Conservation (phyloP, 495 filamentous ascomycete genomes). For the Tuber umbilicatum region DNA sequence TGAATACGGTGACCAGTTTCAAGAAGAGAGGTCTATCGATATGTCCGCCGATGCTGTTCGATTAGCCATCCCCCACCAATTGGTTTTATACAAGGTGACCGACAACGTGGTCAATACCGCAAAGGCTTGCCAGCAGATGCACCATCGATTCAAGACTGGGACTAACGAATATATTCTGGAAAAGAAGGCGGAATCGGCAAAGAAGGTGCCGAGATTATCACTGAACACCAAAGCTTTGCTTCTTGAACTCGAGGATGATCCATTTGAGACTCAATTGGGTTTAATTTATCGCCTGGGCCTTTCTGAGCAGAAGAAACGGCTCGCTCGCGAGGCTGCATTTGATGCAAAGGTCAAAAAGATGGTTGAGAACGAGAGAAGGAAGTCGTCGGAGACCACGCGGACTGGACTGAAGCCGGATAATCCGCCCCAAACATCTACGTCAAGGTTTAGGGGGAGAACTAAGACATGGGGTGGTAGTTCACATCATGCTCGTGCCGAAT, state of each 20-base stretch:
- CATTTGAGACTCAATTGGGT: conserved; percentile 94
- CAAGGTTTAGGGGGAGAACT: conserved; percentile 40
- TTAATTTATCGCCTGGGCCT: conserved; percentile 84
- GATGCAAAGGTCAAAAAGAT: conserved; percentile 78
- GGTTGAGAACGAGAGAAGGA: conserved; percentile 56
- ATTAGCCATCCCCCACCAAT: conserved; percentile 84
- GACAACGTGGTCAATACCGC: conserved; percentile 84
- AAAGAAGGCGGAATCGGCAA: conserved; percentile 75
- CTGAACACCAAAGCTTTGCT: conserved; percentile 72
- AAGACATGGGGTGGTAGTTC: conserved; percentile 37
- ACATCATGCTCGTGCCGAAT: conserved; percentile 25
- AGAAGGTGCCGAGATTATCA: conserved; percentile 74
- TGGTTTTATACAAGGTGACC: conserved; percentile 81
- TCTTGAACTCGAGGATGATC: conserved; percentile 89
- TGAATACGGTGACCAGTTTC: conserved; percentile 56
- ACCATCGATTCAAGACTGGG: conserved; percentile 79
- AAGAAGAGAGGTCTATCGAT: conserved; percentile 78
- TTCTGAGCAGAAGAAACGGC: conserved; percentile 77
- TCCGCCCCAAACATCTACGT: conserved; percentile 52
- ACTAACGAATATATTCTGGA: conserved; percentile 80
- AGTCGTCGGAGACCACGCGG: conserved; percentile 38
- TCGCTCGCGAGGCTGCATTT: conserved; percentile 87
- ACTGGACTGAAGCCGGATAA: conserved; percentile 43
- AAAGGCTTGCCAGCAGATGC: conserved; percentile 82
- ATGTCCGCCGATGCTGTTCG: conserved; percentile 77